Evolutionary conservation across 495 filamentous ascomycete species (phyloP).

Genomic region (Podospora fimiseda): DNA sequence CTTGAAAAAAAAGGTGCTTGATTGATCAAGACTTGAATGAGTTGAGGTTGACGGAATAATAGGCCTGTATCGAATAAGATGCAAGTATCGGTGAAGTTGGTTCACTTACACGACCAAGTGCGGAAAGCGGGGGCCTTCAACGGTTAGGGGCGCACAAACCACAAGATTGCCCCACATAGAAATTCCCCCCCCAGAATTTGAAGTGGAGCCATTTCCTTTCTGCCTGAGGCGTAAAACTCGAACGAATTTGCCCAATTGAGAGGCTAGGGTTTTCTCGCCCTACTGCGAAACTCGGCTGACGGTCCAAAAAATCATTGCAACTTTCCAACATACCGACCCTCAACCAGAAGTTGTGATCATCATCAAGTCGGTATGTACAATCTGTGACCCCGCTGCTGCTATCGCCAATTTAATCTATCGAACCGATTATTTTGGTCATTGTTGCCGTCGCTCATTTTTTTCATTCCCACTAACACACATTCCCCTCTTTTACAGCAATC

Average conservation of each 20-base stretch:
- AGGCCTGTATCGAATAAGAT: not conserved
- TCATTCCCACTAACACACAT: conserved; percentile 17
- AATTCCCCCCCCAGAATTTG: not conserved
- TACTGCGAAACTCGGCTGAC: conserved; percentile 28
- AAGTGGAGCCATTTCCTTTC: not conserved
- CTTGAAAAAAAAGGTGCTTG: too few species aligned
- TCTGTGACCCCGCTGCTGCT: conserved; percentile 8
- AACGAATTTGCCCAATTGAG: conserved; percentile 20
- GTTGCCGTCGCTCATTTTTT: not conserved
- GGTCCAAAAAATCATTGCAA: conserved; percentile 25
- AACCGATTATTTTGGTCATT: not conserved
- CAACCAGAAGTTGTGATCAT: conserved; percentile 30
- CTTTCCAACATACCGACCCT: conserved; percentile 25
- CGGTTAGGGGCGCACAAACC: not conserved
- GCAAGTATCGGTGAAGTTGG: not conserved
- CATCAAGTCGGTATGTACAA: conserved; percentile 34
- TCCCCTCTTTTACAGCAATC: conserved; percentile 31
- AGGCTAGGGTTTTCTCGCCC: conserved; percentile 35
- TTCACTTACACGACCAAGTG: not conserved
- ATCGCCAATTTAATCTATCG: too few species aligned
- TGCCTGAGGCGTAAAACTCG: conserved; percentile 15
- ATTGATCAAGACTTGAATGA: too few species aligned
- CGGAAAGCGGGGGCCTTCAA: not conserved
- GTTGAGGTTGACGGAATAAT: not conserved
- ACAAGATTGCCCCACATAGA: not conserved